These are phyloP conservation scores for Amaranthus hypochondriacus DNA, from an alignment of 148 eudicot species.

Conservation along the genomic window DNA sequence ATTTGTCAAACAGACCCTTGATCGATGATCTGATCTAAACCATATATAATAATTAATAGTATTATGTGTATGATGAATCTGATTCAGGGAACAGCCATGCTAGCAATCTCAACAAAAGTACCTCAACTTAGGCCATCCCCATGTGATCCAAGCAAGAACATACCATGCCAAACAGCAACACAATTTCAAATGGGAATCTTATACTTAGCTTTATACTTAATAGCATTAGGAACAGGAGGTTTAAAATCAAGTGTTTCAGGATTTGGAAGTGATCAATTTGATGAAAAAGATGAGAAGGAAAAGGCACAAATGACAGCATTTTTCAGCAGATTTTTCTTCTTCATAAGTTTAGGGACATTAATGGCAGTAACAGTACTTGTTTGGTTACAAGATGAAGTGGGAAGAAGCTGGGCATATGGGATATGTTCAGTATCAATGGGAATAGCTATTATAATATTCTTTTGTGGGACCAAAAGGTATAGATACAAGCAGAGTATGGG, in stretches of 20 bases:
- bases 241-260: constrained; percentile 42
- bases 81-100: constrained; percentile 57
- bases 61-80: neutral
- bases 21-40: too few relatives aligned
- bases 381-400: constrained; percentile 75
- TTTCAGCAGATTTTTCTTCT: constrained; percentile 88
- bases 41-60: neutral
- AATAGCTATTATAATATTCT: constrained; percentile 47
- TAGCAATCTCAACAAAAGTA: constrained; percentile 59
- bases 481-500: constrained; percentile 71
- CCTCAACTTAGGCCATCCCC: constrained; percentile 63
- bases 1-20: too few relatives aligned
- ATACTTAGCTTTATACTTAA: constrained; percentile 39
- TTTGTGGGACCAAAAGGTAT: constrained; percentile 52
- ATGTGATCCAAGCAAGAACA: constrained; percentile 30
- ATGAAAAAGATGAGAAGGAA: constrained; percentile 56
- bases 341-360: constrained; percentile 75
- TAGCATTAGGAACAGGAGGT: constrained; percentile 43
- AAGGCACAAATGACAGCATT: constrained; percentile 76
- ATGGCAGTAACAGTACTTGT: constrained; percentile 81
- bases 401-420: constrained; percentile 78
- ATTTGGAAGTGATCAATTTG: constrained; percentile 43
- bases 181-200: constrained; percentile 62
- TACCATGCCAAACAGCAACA: constrained; percentile 49
- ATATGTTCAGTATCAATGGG: constrained; percentile 66